These are phyloP conservation scores for Penicillium ochrochloron DNA, from an alignment of 495 filamentous ascomycete genomes.

Conservation along the genomic window DNA sequence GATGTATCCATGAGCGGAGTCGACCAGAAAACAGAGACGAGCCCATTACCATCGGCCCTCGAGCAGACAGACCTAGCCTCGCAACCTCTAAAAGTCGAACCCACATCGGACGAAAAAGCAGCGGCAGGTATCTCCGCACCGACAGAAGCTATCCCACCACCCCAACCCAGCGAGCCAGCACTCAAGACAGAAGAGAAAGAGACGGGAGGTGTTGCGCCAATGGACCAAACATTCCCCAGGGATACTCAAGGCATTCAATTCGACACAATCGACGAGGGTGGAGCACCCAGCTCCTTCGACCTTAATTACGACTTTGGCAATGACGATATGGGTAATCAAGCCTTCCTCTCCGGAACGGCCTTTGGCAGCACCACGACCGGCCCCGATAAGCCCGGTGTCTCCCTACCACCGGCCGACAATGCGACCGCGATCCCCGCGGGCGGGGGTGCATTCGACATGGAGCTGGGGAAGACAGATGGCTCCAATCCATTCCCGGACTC, in stretches of 20 bases:
- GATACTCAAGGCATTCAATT: constrained; percentile 44
- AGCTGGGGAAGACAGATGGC: constrained; percentile 39
- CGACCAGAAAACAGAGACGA: constrained; percentile 24
- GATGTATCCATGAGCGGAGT: constrained; percentile 42
- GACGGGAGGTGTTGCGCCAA: constrained; percentile 18
- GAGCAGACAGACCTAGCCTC: constrained; percentile 23
- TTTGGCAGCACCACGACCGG: constrained; percentile 32
- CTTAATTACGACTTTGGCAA: constrained; percentile 53
- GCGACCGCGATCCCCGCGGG: constrained; percentile 39
- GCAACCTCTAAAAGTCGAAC: constrained; percentile 20
- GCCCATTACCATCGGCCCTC: constrained; percentile 16
- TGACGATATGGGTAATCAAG: constrained; percentile 50
- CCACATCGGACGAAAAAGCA: constrained; percentile 22
- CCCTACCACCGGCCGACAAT: constrained; percentile 32
- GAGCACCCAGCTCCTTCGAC: constrained; percentile 46
- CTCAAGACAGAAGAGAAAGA: constrained; percentile 35
- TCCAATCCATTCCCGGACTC: constrained; percentile 24
- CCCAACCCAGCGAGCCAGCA: constrained; percentile 23
- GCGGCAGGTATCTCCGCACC: constrained; percentile 17
- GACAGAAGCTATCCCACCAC: constrained; percentile 20
- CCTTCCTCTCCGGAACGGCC: constrained; percentile 45
- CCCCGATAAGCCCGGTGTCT: constrained; percentile 30
- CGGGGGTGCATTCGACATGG: constrained; percentile 50
- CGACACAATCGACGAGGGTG: constrained; percentile 41
- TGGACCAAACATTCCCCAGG: constrained; percentile 28